A percentile compares a stretch with the other conserved stretches of the same genome.
Conservation (phyloP, 108 stramenopile genomes). For the Nitzschia sp. region DNA sequence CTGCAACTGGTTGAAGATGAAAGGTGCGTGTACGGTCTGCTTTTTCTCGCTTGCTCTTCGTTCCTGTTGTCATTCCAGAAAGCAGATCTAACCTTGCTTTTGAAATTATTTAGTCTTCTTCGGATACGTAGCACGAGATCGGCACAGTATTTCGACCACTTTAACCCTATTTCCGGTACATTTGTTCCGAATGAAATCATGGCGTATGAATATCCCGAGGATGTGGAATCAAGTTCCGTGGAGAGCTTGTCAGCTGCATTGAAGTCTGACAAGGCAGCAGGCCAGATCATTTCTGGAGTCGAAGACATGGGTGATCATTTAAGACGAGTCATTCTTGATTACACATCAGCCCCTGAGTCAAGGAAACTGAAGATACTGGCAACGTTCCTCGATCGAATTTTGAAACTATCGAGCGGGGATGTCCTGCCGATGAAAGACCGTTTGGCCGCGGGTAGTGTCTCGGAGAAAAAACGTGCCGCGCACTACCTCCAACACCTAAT, state of each 20-base stretch:
- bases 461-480: slow-evolving; percentile 22
- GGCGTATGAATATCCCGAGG: slow-evolving; percentile 72
- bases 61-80: background rate
- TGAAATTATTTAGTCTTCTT: slow-evolving; percentile 48
- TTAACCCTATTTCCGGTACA: slow-evolving; percentile 29
- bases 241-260: background rate
- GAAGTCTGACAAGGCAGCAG: slow-evolving; percentile 15
- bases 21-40: slow-evolving; percentile 14
- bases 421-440: slow-evolving; percentile 27
- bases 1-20: slow-evolving; percentile 55
- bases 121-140: slow-evolving; percentile 58
- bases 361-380: slow-evolving; percentile 28
- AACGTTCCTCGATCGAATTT: slow-evolving; percentile 18
- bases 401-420: slow-evolving; percentile 19
- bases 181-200: slow-evolving; percentile 62
- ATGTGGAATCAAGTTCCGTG: slow-evolving; percentile 16
- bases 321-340: slow-evolving; percentile 29
- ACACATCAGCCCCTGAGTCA: slow-evolving; percentile 31
- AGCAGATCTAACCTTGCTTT: background rate
- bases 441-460: slow-evolving; percentile 11
- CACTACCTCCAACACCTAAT: slow-evolving; percentile 39
- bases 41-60: too few species aligned
- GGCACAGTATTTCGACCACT: slow-evolving; percentile 53
- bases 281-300: slow-evolving; percentile 28
- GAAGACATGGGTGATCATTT: slow-evolving; percentile 24